Base-by-base conservation (phyloP, 1,284 basidiomycete genomes). In the Ustilago nuda region DNA sequence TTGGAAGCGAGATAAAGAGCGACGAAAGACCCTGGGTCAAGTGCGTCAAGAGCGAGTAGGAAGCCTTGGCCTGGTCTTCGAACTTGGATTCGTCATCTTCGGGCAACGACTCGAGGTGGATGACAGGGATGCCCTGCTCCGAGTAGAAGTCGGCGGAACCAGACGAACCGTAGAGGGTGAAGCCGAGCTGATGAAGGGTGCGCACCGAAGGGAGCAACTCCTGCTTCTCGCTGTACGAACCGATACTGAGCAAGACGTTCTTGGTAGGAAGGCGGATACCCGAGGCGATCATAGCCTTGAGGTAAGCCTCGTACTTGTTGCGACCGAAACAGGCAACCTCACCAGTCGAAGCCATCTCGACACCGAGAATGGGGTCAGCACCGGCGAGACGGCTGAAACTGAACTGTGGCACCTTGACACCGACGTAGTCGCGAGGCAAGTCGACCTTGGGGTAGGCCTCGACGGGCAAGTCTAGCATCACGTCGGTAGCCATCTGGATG, bases 331-430 rank as follows among this genome's bases (percentile, higher is more conserved):
- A 98, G 43, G 97, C 97, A 35, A 99, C 96, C 87, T 99, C 96
- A 77, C 96, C 96, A 1, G 96, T 99, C n/a, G 96, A 98, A 17
- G 96, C 96, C 96, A 99, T 99, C 89, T 99, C 96, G 57, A 99
- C 96, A 84, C 97, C 97, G n/a, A 99, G 90, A 23, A 99, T 92
- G 17, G 96, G 96, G 87, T 99, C 96, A 36, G 96, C 96, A 43
- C 96, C 96, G 30, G 94, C 95, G 39, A 99, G 88, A 69, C 96
- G 92, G 84, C 92, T 94, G 89, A 98, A 99, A 80, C 93, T 94
- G 90, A 99, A 99, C 87, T 99, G 96, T 32, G 97, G 95, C 17
- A 98, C 96, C 89, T 99, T 99, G 87, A 99, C 92, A 75, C 95
- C 97, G 72, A 98, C 95, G 83, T 99, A 99, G 86, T 98, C 93